Evolutionary conservation across 1,139 yeast genomes (phyloP).

Genomic region (Hansenula lynferdii): DNA sequence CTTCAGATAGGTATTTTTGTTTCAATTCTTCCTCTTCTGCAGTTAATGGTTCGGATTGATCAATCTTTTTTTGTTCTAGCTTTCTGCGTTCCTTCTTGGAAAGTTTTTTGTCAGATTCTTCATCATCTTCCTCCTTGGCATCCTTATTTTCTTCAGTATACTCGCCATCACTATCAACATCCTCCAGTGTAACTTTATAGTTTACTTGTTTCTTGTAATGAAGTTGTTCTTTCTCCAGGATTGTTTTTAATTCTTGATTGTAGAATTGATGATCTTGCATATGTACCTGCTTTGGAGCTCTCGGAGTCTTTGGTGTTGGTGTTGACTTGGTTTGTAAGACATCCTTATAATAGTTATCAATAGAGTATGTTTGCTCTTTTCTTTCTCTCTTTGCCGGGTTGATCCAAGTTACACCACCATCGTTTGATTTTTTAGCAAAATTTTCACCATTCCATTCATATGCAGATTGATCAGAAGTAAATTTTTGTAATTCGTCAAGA

Average conservation of each 20-base stretch:
- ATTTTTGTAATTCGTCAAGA: slow-evolving; percentile 86
- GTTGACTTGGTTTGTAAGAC: slow-evolving; percentile 46
- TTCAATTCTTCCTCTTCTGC: slow-evolving; percentile 70
- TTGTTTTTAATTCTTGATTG: slow-evolving; percentile 55
- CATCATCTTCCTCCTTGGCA: slow-evolving; percentile 17
- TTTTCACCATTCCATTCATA: slow-evolving; percentile 98
- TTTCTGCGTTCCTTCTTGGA: slow-evolving; percentile 41
- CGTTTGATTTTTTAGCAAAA: slow-evolving; percentile 65
- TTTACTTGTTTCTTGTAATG: slow-evolving; percentile 71
- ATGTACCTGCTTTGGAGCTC: slow-evolving; percentile 68
- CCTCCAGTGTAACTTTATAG: slow-evolving; percentile 52
- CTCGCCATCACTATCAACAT: slow-evolving; percentile 22
- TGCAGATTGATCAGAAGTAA: slow-evolving; percentile 81
- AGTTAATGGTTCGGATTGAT: slow-evolving; percentile 65
- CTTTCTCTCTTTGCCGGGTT: slow-evolving; percentile 89
- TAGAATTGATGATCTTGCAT: slow-evolving; percentile 89
- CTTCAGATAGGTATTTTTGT: slow-evolving; percentile 52
- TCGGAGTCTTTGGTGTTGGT: slow-evolving; percentile 46
- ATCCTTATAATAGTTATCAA: slow-evolving; percentile 85
- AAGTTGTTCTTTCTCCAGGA: slow-evolving; percentile 76
- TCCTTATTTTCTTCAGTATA: slow-evolving; percentile 21
- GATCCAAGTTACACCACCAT: slow-evolving; percentile 62
- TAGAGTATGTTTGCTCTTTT: slow-evolving; percentile 81
- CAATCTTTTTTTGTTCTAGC: slow-evolving; percentile 61
- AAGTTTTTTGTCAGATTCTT: slow-evolving; percentile 16